Conservation (phyloP, 169 alveolate genomes). For the Plasmodium ovale region DNA sequence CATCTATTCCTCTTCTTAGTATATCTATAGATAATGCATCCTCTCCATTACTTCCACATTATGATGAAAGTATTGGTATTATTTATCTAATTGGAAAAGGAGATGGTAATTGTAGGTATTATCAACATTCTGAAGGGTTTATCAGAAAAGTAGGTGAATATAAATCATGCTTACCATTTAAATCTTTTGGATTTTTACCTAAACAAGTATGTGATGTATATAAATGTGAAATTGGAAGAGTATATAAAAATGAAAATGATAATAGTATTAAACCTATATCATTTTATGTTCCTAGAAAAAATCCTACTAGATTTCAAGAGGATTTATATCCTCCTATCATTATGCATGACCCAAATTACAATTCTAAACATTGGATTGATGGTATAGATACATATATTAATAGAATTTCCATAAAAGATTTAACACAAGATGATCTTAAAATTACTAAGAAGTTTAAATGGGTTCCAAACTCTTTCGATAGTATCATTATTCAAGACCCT, state of each 20-base stretch:
- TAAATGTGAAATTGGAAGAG: conserved; percentile 85
- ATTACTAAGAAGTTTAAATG: conserved; percentile 32
- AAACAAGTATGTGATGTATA: conserved; percentile 80
- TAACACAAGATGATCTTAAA: conserved; percentile 36
- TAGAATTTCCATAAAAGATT: conserved; percentile 34
- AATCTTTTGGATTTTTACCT: conserved; percentile 83
- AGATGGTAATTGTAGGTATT: conserved; percentile 83
- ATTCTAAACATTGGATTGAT: conserved; percentile 29
- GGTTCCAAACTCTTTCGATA: conserved; percentile 5
- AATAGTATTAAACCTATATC: conserved; percentile 82
- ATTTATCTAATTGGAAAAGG: conserved; percentile 84
- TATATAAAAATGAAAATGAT: conserved; percentile 79
- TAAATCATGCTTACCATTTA: conserved; percentile 82
- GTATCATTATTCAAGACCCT: conserved; percentile 43
- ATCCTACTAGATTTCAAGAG: conserved; percentile 77
- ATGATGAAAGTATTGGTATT: conserved; percentile 84
- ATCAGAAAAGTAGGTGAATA: conserved; percentile 82
- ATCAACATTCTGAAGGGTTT: conserved; percentile 80
- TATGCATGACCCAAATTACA: conserved; percentile 31
- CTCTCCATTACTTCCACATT: conserved; percentile 84
- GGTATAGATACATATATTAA: conserved; percentile 29
- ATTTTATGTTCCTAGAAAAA: conserved; percentile 81
- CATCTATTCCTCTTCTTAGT: conserved; percentile 60
- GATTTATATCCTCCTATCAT: conserved; percentile 80
- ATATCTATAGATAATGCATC: conserved; percentile 83